phyloP scores from a whole-genome alignment of 1,284 basidiomycete genomes.

The Coniferiporia sulphurascens region DNA sequence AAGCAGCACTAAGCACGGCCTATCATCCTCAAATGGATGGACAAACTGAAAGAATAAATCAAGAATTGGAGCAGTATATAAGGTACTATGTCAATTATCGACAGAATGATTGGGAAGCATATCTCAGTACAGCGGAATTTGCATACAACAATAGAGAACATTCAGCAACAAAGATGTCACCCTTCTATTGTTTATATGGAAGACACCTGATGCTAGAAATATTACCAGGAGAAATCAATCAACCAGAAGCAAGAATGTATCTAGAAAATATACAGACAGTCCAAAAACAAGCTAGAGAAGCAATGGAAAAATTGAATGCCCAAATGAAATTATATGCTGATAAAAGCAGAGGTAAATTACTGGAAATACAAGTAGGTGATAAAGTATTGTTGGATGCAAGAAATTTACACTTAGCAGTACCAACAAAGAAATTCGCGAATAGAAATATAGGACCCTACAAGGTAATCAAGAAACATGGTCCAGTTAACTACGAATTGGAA shows the following conservation, averaged over 20 bases:
- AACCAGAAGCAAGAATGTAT: background rate
- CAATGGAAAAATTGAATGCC: background rate
- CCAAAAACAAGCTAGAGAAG: background rate
- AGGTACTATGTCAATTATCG: background rate
- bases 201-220: background rate
- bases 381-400: conserved; percentile 21
- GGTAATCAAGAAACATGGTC: conserved; percentile 16
- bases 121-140: background rate
- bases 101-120: background rate
- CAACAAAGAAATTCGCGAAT: conserved; percentile 24
- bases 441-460: conserved; percentile 20
- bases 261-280: background rate
- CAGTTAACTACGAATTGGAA: conserved; percentile 19
- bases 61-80: conserved; percentile 5
- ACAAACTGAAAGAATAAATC: conserved; percentile 2
- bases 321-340: background rate
- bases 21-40: conserved; percentile 30
- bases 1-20: conserved; percentile 9
- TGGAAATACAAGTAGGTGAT: conserved; percentile 22
- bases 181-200: conserved; percentile 16
- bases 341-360: background rate
- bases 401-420: conserved; percentile 22
- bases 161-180: background rate
- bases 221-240: background rate
- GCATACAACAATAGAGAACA: background rate